A percentile compares a stretch with the other conserved stretches of the same genome.
Evolutionary conservation across 495 filamentous ascomycete species (phyloP).

Genomic region (Elaphomyces granulatus): DNA sequence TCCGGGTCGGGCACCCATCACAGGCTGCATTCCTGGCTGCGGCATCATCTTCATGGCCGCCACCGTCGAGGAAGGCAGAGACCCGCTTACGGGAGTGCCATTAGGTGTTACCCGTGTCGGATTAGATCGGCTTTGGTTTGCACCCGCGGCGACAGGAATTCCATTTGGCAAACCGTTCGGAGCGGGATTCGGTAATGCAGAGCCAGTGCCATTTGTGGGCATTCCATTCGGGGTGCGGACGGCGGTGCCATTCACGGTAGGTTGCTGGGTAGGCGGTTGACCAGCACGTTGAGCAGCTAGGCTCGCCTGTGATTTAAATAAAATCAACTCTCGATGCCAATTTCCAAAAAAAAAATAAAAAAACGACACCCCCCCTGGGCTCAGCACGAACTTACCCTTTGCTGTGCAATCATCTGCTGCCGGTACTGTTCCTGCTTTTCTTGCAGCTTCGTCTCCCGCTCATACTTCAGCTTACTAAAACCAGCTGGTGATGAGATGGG

Average conservation of each 20-base stretch:
- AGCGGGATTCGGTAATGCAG: conserved; percentile 16
- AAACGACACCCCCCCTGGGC: no score
- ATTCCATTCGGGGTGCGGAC: conserved; percentile 26
- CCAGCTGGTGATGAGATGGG: conserved; percentile 63
- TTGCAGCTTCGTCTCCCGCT: conserved; percentile 62
- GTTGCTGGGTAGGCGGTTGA: conserved; percentile 31
- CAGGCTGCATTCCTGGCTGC: conserved; percentile 53
- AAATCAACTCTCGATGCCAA: background rate
- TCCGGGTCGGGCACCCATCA: conserved; percentile 42
- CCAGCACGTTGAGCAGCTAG: conserved; percentile 30
- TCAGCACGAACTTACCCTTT: conserved; percentile 43
- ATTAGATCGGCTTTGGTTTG: conserved; percentile 27
- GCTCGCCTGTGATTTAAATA: conserved; percentile 16
- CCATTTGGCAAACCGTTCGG: conserved; percentile 29
- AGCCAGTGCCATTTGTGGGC: conserved; percentile 24
- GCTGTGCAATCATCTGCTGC: conserved; percentile 44
- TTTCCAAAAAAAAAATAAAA: no score
- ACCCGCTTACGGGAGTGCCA: conserved; percentile 25
- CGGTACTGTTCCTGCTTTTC: conserved; percentile 59
- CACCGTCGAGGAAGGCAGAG: conserved; percentile 40
- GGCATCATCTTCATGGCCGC: conserved; percentile 56
- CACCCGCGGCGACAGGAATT: no score
- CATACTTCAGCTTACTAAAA: conserved; percentile 75
- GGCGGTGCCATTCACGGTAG: conserved; percentile 22
- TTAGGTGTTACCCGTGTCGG: conserved; percentile 27